These are phyloP conservation scores for Phytopythium helicoides DNA, from an alignment of 352 stramenopile species.

Conservation along the genomic window DNA sequence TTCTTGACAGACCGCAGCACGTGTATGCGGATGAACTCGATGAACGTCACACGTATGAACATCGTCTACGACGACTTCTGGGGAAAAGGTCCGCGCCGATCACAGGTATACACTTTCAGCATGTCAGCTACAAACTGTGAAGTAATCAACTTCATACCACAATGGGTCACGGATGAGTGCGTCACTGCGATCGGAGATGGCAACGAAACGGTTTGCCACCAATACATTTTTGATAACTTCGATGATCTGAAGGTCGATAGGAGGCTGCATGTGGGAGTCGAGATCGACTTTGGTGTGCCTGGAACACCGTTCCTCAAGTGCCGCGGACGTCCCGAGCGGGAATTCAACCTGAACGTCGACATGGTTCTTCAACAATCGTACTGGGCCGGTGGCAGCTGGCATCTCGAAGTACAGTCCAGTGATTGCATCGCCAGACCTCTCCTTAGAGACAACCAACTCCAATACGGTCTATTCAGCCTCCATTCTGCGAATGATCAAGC, in stretches of 20 bases:
- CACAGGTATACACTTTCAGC: conserved; percentile 25
- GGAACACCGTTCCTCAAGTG: conserved; percentile 30
- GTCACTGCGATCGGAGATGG: conserved; percentile 4
- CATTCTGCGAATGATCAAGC: conserved; percentile 12
- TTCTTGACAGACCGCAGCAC: conserved; percentile 17
- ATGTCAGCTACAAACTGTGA: conserved; percentile 33
- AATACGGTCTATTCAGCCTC: conserved; percentile 19
- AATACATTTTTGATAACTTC: conserved; percentile 34
- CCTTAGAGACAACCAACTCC: conserved; percentile 3
- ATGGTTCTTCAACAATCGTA: conserved; percentile 27
- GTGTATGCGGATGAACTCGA: conserved; percentile 27
- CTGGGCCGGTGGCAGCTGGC: conserved; percentile 27
- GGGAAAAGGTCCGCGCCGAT: conserved; percentile 17
- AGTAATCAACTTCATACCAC: conserved; percentile 24
- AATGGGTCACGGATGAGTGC: conserved; percentile 18
- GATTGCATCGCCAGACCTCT: conserved; percentile 18
- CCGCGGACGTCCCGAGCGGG: conserved; percentile 9
- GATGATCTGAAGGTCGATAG: conserved; percentile 10
- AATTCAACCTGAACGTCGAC: conserved; percentile 29
- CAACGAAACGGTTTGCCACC: conserved; percentile 22
- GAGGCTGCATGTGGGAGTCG: conserved; percentile 17
- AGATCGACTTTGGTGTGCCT: conserved; percentile 20
- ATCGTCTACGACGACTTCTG: conserved; percentile 30
- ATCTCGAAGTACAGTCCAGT: conserved; percentile 36
- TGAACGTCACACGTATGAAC: conserved; percentile 20